phyloP scores from a whole-genome alignment of 108 stramenopile genomes.

The Schizochytrium sp. region DNA sequence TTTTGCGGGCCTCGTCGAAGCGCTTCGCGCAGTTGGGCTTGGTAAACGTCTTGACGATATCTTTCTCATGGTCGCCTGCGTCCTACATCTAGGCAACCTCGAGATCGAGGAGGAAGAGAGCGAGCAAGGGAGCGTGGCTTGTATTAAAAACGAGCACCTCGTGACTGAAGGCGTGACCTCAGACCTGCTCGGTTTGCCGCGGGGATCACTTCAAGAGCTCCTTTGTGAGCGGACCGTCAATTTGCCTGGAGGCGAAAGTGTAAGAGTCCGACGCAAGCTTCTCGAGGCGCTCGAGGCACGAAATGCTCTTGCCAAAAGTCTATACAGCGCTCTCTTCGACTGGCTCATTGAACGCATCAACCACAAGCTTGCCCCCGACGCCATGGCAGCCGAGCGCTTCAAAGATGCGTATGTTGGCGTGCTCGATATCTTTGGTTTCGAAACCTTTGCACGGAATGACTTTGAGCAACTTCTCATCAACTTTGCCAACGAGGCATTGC shows the following conservation, averaged over 20 bases:
- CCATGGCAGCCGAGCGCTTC: background rate
- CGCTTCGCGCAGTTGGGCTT: conserved; percentile 60
- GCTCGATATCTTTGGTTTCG: conserved; percentile 29
- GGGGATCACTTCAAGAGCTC: background rate
- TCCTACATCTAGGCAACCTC: conserved; percentile 79
- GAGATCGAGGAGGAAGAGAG: conserved; percentile 41
- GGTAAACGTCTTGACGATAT: conserved; percentile 43
- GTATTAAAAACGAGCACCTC: background rate
- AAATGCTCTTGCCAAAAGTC: conserved; percentile 32
- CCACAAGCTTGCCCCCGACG: background rate
- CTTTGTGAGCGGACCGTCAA: background rate
- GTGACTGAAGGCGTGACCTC: background rate
- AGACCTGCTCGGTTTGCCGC: conserved; percentile 6
- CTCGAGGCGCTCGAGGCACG: conserved; percentile 30
- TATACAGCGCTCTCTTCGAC: conserved; percentile 22
- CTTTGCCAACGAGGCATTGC: conserved; percentile 28
- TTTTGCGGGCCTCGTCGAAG: conserved; percentile 51
- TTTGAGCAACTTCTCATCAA: conserved; percentile 31
- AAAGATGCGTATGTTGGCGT: background rate
- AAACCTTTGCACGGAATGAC: background rate
- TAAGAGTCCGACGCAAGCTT: background rate
- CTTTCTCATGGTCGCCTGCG: conserved; percentile 54
- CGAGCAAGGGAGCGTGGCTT: conserved; percentile 20
- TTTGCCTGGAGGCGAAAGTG: background rate
- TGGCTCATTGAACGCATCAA: conserved; percentile 18